phyloP scores from a whole-genome alignment of 306 rosid species.

The Lathyrus aphaca region DNA sequence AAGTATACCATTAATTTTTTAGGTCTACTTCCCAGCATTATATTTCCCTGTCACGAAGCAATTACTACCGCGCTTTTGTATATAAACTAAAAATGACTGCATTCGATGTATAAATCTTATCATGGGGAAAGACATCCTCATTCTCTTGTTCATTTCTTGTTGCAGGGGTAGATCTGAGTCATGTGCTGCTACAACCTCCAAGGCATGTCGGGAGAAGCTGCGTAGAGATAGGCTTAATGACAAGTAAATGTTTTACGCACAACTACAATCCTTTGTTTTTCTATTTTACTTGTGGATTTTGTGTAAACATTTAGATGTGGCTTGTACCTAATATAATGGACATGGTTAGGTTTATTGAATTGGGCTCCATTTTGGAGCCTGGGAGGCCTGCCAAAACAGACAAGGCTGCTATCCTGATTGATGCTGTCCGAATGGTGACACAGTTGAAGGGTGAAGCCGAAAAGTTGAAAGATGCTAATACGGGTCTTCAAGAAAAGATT shows the following conservation, averaged over 20 bases:
- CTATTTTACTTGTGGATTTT: constrained; percentile 17
- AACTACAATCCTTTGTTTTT: constrained; percentile 24
- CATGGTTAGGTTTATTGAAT: constrained; percentile 77
- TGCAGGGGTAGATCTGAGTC: constrained; percentile 83
- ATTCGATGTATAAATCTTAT: constrained; percentile 12
- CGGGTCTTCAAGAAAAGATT: constrained; percentile 86
- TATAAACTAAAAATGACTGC: constrained; percentile 15
- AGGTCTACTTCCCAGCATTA: constrained; percentile 1
- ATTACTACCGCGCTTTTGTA: not conserved
- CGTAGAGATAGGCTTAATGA: constrained; percentile 95
- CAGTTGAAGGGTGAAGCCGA: constrained; percentile 86
- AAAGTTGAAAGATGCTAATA: constrained; percentile 84
- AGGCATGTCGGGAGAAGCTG: constrained; percentile 96
- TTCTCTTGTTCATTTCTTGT: constrained; percentile 35
- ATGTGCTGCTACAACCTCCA: constrained; percentile 72
- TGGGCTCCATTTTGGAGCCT: constrained; percentile 91
- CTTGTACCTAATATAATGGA: constrained; percentile 41
- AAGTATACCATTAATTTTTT: constrained; percentile 12
- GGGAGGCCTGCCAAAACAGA: constrained; percentile 90
- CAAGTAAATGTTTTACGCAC: constrained; percentile 56
- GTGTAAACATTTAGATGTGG: constrained; percentile 24
- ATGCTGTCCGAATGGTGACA: constrained; percentile 91
- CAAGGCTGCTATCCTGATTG: constrained; percentile 87
- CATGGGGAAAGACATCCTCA: constrained; percentile 6
- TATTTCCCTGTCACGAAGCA: constrained; percentile 10